phyloP scores from a whole-genome alignment of 768 basidiomycete genomes.

The Rubroboletus pulcherrimus region DNA sequence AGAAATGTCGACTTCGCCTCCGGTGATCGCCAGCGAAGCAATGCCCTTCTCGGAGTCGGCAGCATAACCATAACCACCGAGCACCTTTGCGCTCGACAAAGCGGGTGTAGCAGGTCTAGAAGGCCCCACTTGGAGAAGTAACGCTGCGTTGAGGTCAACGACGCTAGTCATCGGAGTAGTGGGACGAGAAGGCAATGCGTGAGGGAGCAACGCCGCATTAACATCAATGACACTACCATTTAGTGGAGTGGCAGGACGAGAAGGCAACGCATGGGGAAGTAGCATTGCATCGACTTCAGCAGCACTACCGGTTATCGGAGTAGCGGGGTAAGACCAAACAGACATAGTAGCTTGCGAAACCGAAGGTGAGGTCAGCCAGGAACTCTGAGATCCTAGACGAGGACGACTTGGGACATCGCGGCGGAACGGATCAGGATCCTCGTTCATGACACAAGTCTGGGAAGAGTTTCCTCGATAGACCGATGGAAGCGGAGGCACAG shows the following conservation, averaged over 20 bases:
- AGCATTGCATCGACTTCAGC: slow-evolving; percentile 43
- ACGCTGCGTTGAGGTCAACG: slow-evolving; percentile 41
- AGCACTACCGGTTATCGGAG: slow-evolving; percentile 37
- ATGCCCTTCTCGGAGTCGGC: slow-evolving; percentile 56
- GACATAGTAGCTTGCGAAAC: slow-evolving; percentile 56
- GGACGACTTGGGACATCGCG: slow-evolving; percentile 47
- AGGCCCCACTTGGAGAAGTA: slow-evolving; percentile 34
- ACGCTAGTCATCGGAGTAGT: slow-evolving; percentile 25
- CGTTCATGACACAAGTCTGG: slow-evolving; percentile 38
- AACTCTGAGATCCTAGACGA: slow-evolving; percentile 63
- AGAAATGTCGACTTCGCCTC: slow-evolving; percentile 52
- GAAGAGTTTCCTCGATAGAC: slow-evolving; percentile 48
- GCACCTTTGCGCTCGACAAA: slow-evolving; percentile 55
- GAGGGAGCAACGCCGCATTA: slow-evolving; percentile 39
- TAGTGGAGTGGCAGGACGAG: slow-evolving; percentile 10
- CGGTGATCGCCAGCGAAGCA: slow-evolving; percentile 41
- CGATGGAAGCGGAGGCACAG: slow-evolving; percentile 53
- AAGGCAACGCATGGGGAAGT: slow-evolving; percentile 34
- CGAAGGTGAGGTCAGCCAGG: slow-evolving; percentile 68
- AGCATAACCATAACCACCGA: slow-evolving; percentile 68
- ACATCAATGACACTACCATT: slow-evolving; percentile 38
- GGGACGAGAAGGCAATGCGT: slow-evolving; percentile 31
- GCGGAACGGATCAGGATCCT: slow-evolving; percentile 62
- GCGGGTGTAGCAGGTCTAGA: slow-evolving; percentile 51
- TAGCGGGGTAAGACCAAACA: slow-evolving; percentile 67